Base-by-base conservation (phyloP, 352 stramenopile species). In the Pelagophyceae sp. region DNA sequence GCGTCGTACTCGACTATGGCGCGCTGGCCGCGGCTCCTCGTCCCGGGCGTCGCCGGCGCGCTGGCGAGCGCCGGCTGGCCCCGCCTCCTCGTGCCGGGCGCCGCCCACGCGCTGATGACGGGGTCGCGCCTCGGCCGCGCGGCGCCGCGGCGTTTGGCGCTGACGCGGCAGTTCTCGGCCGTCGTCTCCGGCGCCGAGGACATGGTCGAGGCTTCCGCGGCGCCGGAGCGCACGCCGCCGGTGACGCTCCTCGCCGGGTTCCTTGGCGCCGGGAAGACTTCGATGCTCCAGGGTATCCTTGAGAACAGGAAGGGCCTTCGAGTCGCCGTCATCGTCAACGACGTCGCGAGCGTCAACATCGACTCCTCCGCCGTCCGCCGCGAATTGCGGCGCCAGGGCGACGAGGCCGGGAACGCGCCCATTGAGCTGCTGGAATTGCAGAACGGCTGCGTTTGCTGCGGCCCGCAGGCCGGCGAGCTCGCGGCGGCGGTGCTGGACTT, bases 261-360 rank as follows among this genome's bases (percentile, higher is more conserved):
- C 77, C 77, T 86, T 0, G 83, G 83, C 45, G 72, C 40, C 33
- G 86, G 87, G 19, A 91, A 91, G 71, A 91, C 87, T 37, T 87
- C 84, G 1, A 77, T 91, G 0, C 60, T 91, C 2, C 78, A 85
- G 74, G 77, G 87, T 64, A 83, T 91, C 64, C 75, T 90, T 20
- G 38, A 80, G 72, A 89, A 89, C 61, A 85, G 85, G 40, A 77
- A 86, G 65, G 85, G 84, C n/a, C 69, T 88, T 5, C 82, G 81
- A 64, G 87, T 91, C 54, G 87, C 82, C 6, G 83, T 90, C 0
- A 80, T 91, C 75, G 86, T 91, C 1, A 91, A 91, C 79, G 87
- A 91, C 81, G 82, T 91, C 5, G 85, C 85, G 20, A 80, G 70
- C 17, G 78, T 90, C 31, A 91, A 90, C 69, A 86, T 91, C 80